Evolutionary conservation across 805 yeast species (phyloP).

Genomic region (Pichia kluyveri): DNA sequence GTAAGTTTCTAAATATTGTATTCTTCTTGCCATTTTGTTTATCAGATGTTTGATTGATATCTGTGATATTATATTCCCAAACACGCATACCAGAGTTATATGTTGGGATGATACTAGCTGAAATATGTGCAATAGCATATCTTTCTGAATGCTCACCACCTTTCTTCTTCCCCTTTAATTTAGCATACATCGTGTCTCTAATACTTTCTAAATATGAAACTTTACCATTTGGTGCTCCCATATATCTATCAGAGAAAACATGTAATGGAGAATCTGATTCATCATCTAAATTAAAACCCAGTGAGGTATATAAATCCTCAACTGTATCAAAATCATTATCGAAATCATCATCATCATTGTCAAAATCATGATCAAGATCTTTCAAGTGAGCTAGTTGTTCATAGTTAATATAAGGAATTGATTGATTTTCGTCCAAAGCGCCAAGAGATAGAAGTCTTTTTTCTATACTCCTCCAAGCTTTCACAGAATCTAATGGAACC

Average conservation of each 20-base stretch:
- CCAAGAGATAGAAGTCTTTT: conserved; percentile 14
- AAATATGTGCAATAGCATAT: conserved; percentile 60
- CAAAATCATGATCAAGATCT: conserved; percentile 9
- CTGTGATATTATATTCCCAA: conserved; percentile 78
- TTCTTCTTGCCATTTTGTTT: not conserved
- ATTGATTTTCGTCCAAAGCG: conserved; percentile 18
- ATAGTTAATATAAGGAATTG: conserved; percentile 10
- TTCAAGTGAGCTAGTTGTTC: conserved; percentile 17
- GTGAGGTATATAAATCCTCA: conserved; percentile 7
- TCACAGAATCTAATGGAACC: conserved; percentile 62
- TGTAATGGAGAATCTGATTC: conserved; percentile 11
- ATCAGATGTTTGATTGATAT: conserved; percentile 25
- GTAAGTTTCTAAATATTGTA: not conserved
- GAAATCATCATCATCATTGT: conserved; percentile 17
- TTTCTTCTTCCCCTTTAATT: conserved; percentile 35
- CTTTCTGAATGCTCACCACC: conserved; percentile 42
- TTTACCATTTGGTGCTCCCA: conserved; percentile 64
- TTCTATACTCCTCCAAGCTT: conserved; percentile 49
- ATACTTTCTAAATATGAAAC: conserved; percentile 53
- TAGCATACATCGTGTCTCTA: conserved; percentile 44
- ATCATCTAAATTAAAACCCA: conserved; percentile 15
- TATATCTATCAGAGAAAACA: conserved; percentile 28
- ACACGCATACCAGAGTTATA: conserved; percentile 76
- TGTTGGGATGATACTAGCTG: conserved; percentile 74
- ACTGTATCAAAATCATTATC: conserved; percentile 7